Conservation (phyloP, 2,329 filamentous ascomycete species). For the Phoma sp. region DNA sequence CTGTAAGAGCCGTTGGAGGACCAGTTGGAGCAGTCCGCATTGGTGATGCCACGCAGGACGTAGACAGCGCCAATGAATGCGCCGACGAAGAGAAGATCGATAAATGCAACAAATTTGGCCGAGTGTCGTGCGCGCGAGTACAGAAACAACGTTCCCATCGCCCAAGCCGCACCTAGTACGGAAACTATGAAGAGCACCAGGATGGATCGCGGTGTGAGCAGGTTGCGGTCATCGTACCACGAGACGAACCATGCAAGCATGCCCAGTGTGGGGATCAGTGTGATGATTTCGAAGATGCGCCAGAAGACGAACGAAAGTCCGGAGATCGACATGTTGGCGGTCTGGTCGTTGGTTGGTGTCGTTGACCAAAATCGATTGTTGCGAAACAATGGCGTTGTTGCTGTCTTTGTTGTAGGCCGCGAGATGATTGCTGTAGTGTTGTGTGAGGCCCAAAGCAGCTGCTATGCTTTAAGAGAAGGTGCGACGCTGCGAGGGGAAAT, state of each 20-base stretch:
- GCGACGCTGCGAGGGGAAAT: background rate
- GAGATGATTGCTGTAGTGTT: background rate
- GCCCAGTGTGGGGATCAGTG: constrained; percentile 67
- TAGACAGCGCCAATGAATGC: constrained; percentile 69
- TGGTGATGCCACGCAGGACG: constrained; percentile 62
- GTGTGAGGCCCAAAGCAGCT: constrained; percentile 2
- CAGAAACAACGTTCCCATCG: constrained; percentile 65
- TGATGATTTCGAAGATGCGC: constrained; percentile 66
- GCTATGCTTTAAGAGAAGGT: constrained; percentile 3
- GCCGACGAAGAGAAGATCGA: constrained; percentile 68
- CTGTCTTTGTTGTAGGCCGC: background rate
- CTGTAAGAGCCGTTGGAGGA: constrained; percentile 59
- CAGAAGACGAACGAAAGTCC: constrained; percentile 68
- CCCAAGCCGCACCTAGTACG: constrained; percentile 67
- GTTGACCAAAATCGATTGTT: background rate
- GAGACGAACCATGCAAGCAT: constrained; percentile 68
- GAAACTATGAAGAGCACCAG: constrained; percentile 70
- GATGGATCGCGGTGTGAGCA: constrained; percentile 65
- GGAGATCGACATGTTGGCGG: constrained; percentile 54
- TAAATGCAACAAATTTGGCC: constrained; percentile 64
- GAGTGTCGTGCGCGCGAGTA: constrained; percentile 66
- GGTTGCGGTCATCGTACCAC: constrained; percentile 62
- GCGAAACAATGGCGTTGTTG: constrained; percentile 6
- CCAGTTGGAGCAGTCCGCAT: constrained; percentile 72
- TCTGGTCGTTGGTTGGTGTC: background rate